Evolutionary conservation across 306 rosid species (phyloP).

Genomic region (Trifolium fragiferum): DNA sequence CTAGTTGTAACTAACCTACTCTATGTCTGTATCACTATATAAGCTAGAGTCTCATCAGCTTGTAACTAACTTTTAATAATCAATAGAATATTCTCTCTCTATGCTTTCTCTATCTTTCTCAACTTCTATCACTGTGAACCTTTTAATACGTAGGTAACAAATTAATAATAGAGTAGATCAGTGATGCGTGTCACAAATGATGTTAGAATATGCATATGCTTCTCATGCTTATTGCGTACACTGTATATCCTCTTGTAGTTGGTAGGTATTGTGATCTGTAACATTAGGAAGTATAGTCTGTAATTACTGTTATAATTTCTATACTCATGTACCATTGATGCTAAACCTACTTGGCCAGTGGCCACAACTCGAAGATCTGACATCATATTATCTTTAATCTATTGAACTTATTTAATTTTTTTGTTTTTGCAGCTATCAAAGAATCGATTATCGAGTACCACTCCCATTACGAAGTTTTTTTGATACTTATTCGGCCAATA

Average conservation of each 20-base stretch:
- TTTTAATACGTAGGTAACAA: too few species aligned
- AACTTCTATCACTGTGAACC: too few species aligned
- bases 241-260: background rate
- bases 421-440: constrained; percentile 69
- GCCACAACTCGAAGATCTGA: background rate
- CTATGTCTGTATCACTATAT: too few species aligned
- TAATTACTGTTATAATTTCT: background rate
- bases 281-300: background rate
- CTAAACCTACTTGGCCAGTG: background rate
- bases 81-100: too few species aligned
- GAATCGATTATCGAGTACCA: constrained; percentile 89
- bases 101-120: too few species aligned
- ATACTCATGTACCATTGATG: background rate
- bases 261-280: background rate
- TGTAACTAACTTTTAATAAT: too few species aligned
- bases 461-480: constrained; percentile 65
- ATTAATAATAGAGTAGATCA: too few species aligned
- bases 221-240: background rate
- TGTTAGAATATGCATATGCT: background rate
- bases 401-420: constrained; percentile 28
- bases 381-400: constrained; percentile 22
- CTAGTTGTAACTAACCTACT: too few species aligned
- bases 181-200: background rate
- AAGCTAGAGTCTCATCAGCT: too few species aligned
- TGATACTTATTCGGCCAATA: constrained; percentile 58